These are phyloP conservation scores for Fusarium sp. DNA, from an alignment of 2,329 filamentous ascomycete genomes.

Conservation along the genomic window DNA sequence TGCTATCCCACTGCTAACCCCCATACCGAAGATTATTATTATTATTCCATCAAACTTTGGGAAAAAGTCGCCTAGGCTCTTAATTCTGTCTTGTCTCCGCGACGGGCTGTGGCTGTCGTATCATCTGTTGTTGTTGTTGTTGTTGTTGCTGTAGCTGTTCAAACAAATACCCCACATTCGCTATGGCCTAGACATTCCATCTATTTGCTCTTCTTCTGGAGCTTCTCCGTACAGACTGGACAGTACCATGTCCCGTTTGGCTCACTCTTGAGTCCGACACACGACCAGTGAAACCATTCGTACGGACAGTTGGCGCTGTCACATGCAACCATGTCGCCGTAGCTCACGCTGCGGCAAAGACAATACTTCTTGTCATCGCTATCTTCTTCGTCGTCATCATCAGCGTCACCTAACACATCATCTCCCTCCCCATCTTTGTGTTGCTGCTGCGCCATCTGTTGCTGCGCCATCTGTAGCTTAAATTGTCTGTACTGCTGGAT, in stretches of 20 bases:
- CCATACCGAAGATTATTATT: too few relatives aligned
- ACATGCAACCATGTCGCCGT: slow-evolving; percentile 91
- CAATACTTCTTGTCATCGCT: slow-evolving; percentile 88
- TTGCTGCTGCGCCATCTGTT: too few relatives aligned
- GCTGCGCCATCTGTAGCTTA: too few relatives aligned
- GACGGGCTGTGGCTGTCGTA: too few relatives aligned
- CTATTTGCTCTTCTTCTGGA: slow-evolving; percentile 60
- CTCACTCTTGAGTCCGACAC: slow-evolving; percentile 78
- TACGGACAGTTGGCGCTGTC: slow-evolving; percentile 86
- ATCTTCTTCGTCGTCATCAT: slow-evolving; percentile 77
- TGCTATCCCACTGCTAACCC: too few relatives aligned
- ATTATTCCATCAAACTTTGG: too few relatives aligned
- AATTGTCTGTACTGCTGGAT: too few relatives aligned
- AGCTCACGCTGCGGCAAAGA: slow-evolving; percentile 86
- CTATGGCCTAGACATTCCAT: neutral
- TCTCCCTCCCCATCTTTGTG: slow-evolving; percentile 64
- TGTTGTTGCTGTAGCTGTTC: too few relatives aligned
- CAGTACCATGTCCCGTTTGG: slow-evolving; percentile 80
- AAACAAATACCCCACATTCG: neutral
- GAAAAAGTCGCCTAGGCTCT: too few relatives aligned
- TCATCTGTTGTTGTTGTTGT: too few relatives aligned
- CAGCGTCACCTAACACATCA: slow-evolving; percentile 69
- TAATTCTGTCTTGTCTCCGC: too few relatives aligned
- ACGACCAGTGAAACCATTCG: slow-evolving; percentile 92
- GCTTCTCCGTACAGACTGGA: slow-evolving; percentile 71